These are phyloP conservation scores for Verticillium dahliae DNA, from an alignment of 2,329 filamentous ascomycete species.

Conservation along the genomic window DNA sequence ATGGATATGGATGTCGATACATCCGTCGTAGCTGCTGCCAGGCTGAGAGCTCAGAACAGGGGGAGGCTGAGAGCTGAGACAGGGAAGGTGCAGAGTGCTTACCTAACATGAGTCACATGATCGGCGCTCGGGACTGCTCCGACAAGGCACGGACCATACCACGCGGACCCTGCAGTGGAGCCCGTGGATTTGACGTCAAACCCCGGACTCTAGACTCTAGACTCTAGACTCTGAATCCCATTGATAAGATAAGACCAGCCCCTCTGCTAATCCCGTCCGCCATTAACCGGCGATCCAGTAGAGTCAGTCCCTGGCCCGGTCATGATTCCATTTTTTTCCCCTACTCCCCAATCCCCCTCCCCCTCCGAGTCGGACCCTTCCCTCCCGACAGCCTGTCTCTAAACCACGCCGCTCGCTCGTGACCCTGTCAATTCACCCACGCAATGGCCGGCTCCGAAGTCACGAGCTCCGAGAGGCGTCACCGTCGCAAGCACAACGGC, in stretches of 20 bases:
- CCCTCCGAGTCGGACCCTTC: slow-evolving; percentile 20
- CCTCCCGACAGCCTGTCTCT: slow-evolving; percentile 20
- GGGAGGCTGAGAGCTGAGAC: too few species aligned
- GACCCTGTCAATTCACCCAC: not conserved
- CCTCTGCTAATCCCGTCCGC: slow-evolving; percentile 3
- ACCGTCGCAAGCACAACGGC: slow-evolving; percentile 19
- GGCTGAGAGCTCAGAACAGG: too few species aligned
- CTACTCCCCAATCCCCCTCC: not conserved
- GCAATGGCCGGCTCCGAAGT: slow-evolving; percentile 22
- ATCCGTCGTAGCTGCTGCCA: too few species aligned
- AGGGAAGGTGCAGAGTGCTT: not conserved
- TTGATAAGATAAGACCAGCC: slow-evolving; percentile 6
- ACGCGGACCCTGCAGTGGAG: not conserved
- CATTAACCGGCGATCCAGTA: slow-evolving; percentile 3
- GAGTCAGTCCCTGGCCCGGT: not conserved
- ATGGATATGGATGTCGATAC: too few species aligned
- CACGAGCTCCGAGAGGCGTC: slow-evolving; percentile 22
- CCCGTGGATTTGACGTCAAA: not conserved
- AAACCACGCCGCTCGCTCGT: not conserved
- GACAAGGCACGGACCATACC: not conserved
- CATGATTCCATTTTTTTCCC: not conserved
- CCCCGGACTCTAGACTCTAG: not conserved
- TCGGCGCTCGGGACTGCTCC: not conserved
- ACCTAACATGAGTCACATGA: not conserved
- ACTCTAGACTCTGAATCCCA: not conserved